A percentile compares a stretch with the other conserved stretches of the same genome.
Evolutionary conservation across 352 stramenopile species (phyloP).

Genomic region (Globisporangium cederbergense): DNA sequence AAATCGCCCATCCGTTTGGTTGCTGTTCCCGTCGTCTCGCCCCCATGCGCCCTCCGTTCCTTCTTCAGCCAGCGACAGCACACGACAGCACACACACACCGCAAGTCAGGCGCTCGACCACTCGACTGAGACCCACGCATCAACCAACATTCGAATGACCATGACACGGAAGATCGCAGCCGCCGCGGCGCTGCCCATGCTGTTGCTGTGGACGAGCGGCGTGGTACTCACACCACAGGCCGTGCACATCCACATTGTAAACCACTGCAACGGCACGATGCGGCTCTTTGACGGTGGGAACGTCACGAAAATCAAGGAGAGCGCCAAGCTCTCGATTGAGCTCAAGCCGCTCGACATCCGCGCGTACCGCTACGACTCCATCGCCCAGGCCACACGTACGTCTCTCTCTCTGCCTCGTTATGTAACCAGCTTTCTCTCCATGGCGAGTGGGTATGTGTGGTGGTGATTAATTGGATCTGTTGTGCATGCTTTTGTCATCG

Average conservation of each 20-base stretch:
- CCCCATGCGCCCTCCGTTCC: no score
- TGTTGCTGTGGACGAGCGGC: neutral
- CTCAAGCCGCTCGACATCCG: slow-evolving; percentile 11
- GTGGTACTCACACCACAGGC: neutral
- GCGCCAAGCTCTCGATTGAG: slow-evolving; percentile 6
- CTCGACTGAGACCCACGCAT: neutral
- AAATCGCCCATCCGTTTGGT: neutral
- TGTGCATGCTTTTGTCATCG: neutral
- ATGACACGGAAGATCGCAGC: slow-evolving; percentile 2
- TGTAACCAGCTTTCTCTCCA: neutral
- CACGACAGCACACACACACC: no score
- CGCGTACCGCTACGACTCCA: slow-evolving; percentile 16
- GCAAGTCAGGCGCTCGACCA: neutral
- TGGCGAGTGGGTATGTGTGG: neutral
- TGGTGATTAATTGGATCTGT: neutral
- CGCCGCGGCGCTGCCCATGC: neutral
- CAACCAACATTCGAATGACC: no score
- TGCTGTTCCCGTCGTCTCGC: neutral
- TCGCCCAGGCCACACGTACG: slow-evolving; percentile 17
- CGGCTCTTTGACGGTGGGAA: slow-evolving; percentile 16
- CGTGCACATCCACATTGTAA: slow-evolving; percentile 13
- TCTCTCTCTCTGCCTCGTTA: neutral
- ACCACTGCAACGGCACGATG: slow-evolving; percentile 18
- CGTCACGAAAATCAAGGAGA: slow-evolving; percentile 10
- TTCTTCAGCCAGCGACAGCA: no score